Evolutionary conservation across 345 rosid genomes (phyloP).

Genomic region (Gossypium mustelinum): DNA sequence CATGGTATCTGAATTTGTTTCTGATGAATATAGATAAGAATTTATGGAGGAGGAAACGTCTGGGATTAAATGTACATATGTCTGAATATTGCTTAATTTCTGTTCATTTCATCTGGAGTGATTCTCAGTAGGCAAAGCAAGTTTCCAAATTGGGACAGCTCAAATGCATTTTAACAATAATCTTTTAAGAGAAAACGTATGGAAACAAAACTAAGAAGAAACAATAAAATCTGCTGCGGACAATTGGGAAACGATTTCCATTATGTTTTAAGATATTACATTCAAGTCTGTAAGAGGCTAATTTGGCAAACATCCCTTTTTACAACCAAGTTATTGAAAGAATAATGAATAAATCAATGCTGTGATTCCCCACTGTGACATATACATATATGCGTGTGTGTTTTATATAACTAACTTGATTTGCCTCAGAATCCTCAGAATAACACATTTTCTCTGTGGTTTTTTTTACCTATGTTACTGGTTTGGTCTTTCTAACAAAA

Average conservation of each 20-base stretch:
- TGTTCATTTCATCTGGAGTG: too few relatives aligned
- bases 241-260: not conserved
- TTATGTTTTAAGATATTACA: constrained; percentile 18
- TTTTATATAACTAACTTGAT: constrained; percentile 23
- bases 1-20: too few relatives aligned
- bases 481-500: constrained; percentile 19
- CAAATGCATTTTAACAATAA: too few relatives aligned
- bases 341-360: constrained; percentile 32
- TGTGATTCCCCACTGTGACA: constrained; percentile 8
- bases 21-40: too few relatives aligned
- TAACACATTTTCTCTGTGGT: constrained; percentile 10
- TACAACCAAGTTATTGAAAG: constrained; percentile 18
- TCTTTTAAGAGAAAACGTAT: too few relatives aligned
- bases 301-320: constrained; percentile 4
- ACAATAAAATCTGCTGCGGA: not conserved
- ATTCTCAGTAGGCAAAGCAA: too few relatives aligned
- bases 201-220: not conserved
- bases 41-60: too few relatives aligned
- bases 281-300: constrained; percentile 7
- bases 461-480: constrained; percentile 8
- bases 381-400: not conserved
- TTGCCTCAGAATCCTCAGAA: constrained; percentile 20
- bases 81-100: too few relatives aligned
- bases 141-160: too few relatives aligned
- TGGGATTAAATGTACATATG: too few relatives aligned